These are phyloP conservation scores for Adansonia digitata DNA, from an alignment of 345 rosid genomes.

Conservation along the genomic window DNA sequence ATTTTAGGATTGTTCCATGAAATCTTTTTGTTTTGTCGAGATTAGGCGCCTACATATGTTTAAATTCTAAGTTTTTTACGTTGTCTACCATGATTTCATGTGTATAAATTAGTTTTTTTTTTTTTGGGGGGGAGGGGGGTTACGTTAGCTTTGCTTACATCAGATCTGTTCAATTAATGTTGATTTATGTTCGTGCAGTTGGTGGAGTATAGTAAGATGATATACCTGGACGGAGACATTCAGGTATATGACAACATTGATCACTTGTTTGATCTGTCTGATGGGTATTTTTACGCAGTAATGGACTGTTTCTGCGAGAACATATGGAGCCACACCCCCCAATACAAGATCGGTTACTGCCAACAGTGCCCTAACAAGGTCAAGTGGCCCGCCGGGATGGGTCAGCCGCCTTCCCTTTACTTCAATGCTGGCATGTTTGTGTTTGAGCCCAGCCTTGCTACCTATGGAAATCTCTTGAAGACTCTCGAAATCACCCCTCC, in stretches of 20 bases:
- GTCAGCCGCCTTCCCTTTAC: conserved; percentile 35
- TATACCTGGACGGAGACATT: conserved; percentile 69
- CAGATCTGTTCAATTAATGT: not conserved
- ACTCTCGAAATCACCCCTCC: not conserved
- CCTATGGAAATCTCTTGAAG: not conserved
- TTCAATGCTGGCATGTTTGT: not conserved
- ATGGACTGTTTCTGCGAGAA: not conserved
- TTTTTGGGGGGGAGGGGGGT: no score
- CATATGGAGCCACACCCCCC: not conserved
- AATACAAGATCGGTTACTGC: conserved; percentile 52
- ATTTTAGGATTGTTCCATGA: no score
- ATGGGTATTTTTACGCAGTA: conserved; percentile 13
- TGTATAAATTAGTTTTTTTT: not conserved
- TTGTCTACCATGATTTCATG: no score
- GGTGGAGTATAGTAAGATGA: conserved; percentile 10
- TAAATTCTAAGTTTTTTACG: no score
- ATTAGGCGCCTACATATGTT: no score
- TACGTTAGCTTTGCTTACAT: not conserved
- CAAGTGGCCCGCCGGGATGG: conserved; percentile 46
- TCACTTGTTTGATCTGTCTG: conserved; percentile 54
- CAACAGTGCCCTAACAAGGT: conserved; percentile 69
- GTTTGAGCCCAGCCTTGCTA: not conserved
- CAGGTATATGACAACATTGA: conserved; percentile 71
- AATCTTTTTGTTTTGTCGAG: no score
- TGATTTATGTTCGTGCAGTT: conserved; percentile 38